Evolutionary conservation across 306 rosid genomes (phyloP), one percentile per base, ranked within the genome.

Genomic region (Vigna trinervia): DNA sequence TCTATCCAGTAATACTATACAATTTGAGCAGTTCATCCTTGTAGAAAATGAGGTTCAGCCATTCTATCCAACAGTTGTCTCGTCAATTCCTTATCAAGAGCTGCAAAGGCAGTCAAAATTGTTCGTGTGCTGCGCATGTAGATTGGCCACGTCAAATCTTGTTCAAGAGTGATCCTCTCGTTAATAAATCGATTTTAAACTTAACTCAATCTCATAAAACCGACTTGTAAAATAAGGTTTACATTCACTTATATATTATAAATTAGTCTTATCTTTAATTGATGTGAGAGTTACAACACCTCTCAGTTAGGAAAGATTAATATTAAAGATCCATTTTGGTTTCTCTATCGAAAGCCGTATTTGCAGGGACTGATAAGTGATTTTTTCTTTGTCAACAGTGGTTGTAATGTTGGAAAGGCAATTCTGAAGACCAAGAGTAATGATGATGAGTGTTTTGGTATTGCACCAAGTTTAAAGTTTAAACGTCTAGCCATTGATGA

Each of bases 381-480:
- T 72, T 53, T 45, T 45, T 45, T 43, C 65, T 72, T 76, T 68
- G 83, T 83, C 83, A 80, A 53, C 45, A 56, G 75, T 82, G 80
- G 87, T 73, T 73, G 84, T 61, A 67, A 71, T 64, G 82, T 85
- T 84, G 54, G 81, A 76, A 75, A 64, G 83, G 84, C 71, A 83
- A 79, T 47, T 28, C 6, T 65, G 58, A 54, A 48, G 78, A 78
- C 3, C 22, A 59, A 1, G 80, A 50, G 58, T 34, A 11, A 75
- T 69, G 45, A 65, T 47, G 32, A 58, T 26, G 38, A 8, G 43
- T 71, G 56, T 62, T 74, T 84, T 84, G 76, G 56, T 61, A 77
- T 46, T 43, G 81, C 74, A 75, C 83, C 23, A 17, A 75, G 75
- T 83, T 73, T 66, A 39, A 78, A 83, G 67, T 81, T 84, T 62